Conservation (phyloP, 495 filamentous ascomycete genomes). For the Penicillium robsamsonii region DNA sequence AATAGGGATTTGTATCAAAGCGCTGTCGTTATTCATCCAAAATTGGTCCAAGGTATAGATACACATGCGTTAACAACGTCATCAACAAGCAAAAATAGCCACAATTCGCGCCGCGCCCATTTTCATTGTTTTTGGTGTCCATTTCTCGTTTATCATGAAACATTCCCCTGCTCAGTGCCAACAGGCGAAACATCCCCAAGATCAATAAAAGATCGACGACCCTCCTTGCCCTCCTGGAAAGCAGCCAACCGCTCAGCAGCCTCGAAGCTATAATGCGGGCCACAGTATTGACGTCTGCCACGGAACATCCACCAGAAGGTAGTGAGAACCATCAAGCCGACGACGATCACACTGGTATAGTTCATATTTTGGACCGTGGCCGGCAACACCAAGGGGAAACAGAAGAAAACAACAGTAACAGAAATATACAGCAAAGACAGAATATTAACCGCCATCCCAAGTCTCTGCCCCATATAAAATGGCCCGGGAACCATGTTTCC, state of each 20-base stretch:
- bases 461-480: slow-evolving; percentile 61
- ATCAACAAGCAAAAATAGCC: neutral
- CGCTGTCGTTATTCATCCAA: neutral
- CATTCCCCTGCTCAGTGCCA: slow-evolving; percentile 11
- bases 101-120: neutral
- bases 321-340: slow-evolving; percentile 48
- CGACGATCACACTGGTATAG: slow-evolving; percentile 62
- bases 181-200: slow-evolving; percentile 10
- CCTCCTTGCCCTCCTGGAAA: slow-evolving; percentile 26
- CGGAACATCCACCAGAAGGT: slow-evolving; percentile 34
- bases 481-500: slow-evolving; percentile 63
- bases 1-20: too few species aligned
- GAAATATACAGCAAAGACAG: slow-evolving; percentile 59
- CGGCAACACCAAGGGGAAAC: slow-evolving; percentile 61
- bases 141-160: slow-evolving; percentile 8
- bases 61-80: neutral
- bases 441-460: slow-evolving; percentile 56
- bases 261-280: slow-evolving; percentile 35
- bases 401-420: slow-evolving; percentile 68
- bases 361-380: slow-evolving; percentile 61
- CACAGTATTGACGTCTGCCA: slow-evolving; percentile 29
- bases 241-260: slow-evolving; percentile 28
- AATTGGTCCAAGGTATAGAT: neutral
- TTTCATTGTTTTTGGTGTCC: neutral
- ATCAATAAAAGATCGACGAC: slow-evolving; percentile 27